A percentile compares a stretch with the other conserved stretches of the same genome.
phyloP scores from a whole-genome alignment of 257 asterid genomes.

The Penstemon davidsonii region DNA sequence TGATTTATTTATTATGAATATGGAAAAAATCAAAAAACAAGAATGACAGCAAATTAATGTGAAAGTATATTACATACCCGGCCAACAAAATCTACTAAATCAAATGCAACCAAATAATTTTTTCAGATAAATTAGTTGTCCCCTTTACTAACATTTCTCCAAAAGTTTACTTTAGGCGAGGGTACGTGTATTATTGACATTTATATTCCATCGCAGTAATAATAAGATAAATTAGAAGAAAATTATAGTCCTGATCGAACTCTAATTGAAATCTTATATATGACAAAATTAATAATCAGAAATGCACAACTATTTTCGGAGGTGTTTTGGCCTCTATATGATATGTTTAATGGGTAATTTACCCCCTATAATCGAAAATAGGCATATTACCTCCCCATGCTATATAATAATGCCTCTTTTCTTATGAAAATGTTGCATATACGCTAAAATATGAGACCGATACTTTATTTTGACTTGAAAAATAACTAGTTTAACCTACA shows the following conservation, averaged over 20 bases:
- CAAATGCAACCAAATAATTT: background rate
- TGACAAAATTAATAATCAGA: too few species aligned
- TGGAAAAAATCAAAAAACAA: background rate
- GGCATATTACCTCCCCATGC: too few species aligned
- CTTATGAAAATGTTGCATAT: too few species aligned
- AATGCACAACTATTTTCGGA: too few species aligned
- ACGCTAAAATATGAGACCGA: too few species aligned
- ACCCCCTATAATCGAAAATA: too few species aligned
- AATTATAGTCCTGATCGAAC: too few species aligned
- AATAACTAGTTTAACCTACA: too few species aligned
- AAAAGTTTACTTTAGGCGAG: background rate
- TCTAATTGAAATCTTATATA: too few species aligned
- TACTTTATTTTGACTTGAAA: too few species aligned
- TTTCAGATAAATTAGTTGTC: background rate
- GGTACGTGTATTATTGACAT: background rate
- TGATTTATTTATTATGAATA: background rate
- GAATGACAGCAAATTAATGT: background rate
- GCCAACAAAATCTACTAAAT: slow-evolving; percentile 5
- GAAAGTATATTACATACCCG: background rate
- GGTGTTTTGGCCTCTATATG: too few species aligned
- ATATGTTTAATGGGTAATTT: background rate
- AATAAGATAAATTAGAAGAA: background rate
- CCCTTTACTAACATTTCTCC: background rate
- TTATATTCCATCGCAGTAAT: background rate
- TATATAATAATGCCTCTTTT: too few species aligned